Conservation (phyloP, 441 rosid species). For the Mallotus japonicus region DNA sequence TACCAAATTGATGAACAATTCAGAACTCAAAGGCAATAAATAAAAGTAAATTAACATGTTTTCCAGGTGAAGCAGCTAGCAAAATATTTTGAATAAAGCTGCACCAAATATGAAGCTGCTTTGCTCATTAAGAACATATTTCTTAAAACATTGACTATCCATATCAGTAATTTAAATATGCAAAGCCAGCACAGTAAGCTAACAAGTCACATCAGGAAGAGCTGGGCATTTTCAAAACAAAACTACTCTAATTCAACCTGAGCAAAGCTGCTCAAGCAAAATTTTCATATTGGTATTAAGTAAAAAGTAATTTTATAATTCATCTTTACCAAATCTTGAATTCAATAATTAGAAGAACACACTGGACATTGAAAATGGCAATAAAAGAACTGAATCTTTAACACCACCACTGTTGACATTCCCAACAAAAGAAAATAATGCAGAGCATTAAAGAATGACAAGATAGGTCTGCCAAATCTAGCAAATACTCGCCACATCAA, state of each 20-base stretch:
- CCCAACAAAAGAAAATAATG: not conserved
- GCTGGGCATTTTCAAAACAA: not conserved
- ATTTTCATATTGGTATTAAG: slow-evolving; percentile 3
- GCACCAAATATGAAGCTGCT: not conserved
- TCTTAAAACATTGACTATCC: not conserved
- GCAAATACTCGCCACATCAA: too few species aligned
- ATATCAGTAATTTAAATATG: not conserved
- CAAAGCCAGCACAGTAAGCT: not conserved
- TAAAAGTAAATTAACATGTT: not conserved
- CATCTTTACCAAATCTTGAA: not conserved
- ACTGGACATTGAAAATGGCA: not conserved
- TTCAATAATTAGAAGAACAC: not conserved
- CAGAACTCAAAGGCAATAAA: not conserved
- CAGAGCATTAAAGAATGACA: not conserved
- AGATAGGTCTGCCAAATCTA: not conserved
- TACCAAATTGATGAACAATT: not conserved
- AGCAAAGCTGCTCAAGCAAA: not conserved
- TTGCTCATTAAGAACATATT: not conserved
- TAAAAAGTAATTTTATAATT: not conserved
- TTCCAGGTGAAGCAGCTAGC: not conserved
- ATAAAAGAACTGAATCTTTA: slow-evolving; percentile 3
- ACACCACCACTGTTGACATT: not conserved
- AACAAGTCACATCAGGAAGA: not conserved
- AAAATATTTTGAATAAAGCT: not conserved
- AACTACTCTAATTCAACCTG: not conserved